Evolutionary conservation across 768 basidiomycete species (phyloP).

Genomic region (Suillus discolor): DNA sequence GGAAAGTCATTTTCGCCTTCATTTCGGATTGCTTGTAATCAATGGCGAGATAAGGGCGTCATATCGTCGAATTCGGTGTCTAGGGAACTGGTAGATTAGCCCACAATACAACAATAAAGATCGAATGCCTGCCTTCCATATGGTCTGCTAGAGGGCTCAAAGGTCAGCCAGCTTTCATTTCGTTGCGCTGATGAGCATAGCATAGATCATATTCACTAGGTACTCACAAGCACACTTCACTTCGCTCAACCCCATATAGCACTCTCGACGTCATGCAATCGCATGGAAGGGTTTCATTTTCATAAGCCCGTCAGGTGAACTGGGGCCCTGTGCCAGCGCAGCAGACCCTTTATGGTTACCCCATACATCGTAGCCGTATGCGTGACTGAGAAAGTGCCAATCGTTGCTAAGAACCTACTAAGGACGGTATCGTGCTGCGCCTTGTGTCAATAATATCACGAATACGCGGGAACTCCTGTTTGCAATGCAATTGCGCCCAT

Average conservation of each 20-base stretch:
- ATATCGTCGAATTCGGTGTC: neutral
- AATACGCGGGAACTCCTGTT: too few species aligned
- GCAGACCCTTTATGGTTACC: neutral
- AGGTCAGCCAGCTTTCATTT: neutral
- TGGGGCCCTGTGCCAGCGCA: neutral
- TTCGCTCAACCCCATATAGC: neutral
- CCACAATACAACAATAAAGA: neutral
- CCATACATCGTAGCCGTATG: neutral
- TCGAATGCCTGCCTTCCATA: neutral
- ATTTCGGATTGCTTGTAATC: neutral
- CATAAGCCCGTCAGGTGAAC: neutral
- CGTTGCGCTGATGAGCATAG: neutral
- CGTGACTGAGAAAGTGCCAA: neutral
- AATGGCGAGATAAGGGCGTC: neutral
- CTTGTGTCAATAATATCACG: neutral
- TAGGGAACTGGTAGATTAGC: neutral
- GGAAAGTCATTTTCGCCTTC: neutral
- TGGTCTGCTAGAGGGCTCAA: neutral
- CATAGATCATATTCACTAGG: neutral
- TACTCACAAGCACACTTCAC: neutral
- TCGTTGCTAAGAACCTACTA: neutral
- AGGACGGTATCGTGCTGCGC: neutral
- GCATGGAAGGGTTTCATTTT: constrained; percentile 2
- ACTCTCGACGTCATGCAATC: neutral
- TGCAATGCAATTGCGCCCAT: neutral